Percentiles rank a stretch among this genome's conserved stretches.
phyloP scores from a whole-genome alignment of 768 basidiomycete genomes.

The Boletus vermiculosoides region DNA sequence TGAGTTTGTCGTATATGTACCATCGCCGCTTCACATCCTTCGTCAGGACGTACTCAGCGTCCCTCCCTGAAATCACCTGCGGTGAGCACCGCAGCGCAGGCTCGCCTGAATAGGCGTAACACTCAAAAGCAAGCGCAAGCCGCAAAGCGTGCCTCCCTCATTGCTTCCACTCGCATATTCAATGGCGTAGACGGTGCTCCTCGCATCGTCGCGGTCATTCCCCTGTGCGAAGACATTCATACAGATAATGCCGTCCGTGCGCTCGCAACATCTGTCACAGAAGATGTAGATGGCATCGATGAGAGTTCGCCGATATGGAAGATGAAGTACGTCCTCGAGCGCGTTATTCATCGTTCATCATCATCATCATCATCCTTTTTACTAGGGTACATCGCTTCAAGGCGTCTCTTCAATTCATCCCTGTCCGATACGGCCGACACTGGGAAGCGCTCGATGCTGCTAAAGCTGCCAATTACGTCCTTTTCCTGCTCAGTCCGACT shows the following conservation, averaged over 20 bases:
- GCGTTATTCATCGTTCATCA: background rate
- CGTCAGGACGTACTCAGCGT: slow-evolving; percentile 55
- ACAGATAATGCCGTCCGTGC: slow-evolving; percentile 50
- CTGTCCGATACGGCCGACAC: slow-evolving; percentile 65
- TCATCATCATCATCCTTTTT: background rate
- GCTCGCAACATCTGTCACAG: slow-evolving; percentile 60
- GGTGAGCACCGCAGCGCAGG: slow-evolving; percentile 58
- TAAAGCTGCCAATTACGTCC: slow-evolving; percentile 87
- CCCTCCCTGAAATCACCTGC: slow-evolving; percentile 51
- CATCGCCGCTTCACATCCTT: background rate
- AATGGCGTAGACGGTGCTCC: slow-evolving; percentile 76
- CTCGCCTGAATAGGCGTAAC: slow-evolving; percentile 76
- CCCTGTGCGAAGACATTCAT: slow-evolving; percentile 68
- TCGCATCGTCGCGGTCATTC: slow-evolving; percentile 84
- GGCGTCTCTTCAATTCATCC: slow-evolving; percentile 85
- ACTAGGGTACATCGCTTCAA: slow-evolving; percentile 84
- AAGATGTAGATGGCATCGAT: slow-evolving; percentile 28
- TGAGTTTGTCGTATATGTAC: slow-evolving; percentile 22
- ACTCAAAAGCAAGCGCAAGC: slow-evolving; percentile 81
- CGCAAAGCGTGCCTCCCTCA: slow-evolving; percentile 64
- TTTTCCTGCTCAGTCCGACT: slow-evolving; percentile 77
- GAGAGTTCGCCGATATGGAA: slow-evolving; percentile 45
- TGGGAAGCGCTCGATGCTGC: slow-evolving; percentile 83
- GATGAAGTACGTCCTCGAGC: slow-evolving; percentile 51
- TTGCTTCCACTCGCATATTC: slow-evolving; percentile 76